Conservation (phyloP, 2,329 filamentous ascomycete species). For the Fusarium piperis region DNA sequence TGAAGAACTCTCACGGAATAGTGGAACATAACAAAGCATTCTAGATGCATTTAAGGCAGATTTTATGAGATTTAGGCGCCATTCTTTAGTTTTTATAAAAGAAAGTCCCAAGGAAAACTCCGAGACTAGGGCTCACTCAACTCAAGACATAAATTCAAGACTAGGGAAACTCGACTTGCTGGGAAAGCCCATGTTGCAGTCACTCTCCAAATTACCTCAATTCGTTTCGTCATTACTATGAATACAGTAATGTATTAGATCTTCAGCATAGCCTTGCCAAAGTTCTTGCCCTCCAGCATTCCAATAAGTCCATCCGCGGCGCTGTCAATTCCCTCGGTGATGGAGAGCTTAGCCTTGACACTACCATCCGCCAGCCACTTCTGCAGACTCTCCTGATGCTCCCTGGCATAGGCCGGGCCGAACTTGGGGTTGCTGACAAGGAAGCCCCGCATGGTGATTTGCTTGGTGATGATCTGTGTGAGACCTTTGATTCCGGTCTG, state of each 20-base stretch:
- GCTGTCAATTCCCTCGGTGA: conserved; percentile 83
- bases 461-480: conserved; percentile 71
- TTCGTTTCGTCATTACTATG: conserved; percentile 9
- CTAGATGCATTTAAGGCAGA: background rate
- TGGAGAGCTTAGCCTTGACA: conserved; percentile 74
- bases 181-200: background rate
- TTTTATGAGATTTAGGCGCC: background rate
- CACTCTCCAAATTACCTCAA: background rate
- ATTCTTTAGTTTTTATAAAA: background rate
- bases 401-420: conserved; percentile 71
- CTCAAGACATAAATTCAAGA: background rate
- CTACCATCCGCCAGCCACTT: conserved; percentile 80
- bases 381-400: conserved; percentile 80
- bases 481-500: conserved; percentile 75
- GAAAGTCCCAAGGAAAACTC: background rate
- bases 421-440: conserved; percentile 74
- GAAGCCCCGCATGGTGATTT: conserved; percentile 79
- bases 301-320: conserved; percentile 77
- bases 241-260: conserved; percentile 41
- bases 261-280: conserved; percentile 86
- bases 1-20: too few relatives aligned
- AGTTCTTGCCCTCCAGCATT: conserved; percentile 81
- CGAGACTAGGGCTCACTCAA: background rate
- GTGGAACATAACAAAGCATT: too few relatives aligned
- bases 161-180: background rate